Percentiles rank a stretch among this genome's conserved stretches.
Evolutionary conservation across 345 rosid species (phyloP).

Genomic region (Capsella bursapastoris): DNA sequence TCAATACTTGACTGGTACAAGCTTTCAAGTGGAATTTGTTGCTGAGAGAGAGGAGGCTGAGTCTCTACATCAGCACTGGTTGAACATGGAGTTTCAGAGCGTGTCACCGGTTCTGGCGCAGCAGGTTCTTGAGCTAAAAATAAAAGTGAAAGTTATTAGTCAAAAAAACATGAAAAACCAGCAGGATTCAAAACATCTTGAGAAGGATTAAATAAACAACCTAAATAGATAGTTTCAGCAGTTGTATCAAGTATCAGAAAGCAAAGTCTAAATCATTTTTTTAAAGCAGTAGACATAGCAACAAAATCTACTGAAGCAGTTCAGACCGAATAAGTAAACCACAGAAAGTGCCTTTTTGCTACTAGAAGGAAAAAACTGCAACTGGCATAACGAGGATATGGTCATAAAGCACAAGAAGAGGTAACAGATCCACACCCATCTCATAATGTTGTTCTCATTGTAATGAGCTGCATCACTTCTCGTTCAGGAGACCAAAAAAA

Average conservation of each 20-base stretch:
- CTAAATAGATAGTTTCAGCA: not conserved
- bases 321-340: not conserved
- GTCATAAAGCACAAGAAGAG: slow-evolving; percentile 14
- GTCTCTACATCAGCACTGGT: slow-evolving; percentile 48
- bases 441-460: not conserved
- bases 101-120: slow-evolving; percentile 45
- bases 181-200: not conserved
- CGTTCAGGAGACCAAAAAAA: not conserved
- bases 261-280: not conserved
- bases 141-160: slow-evolving; percentile 25
- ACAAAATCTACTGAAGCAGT: not conserved
- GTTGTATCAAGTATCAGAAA: slow-evolving; percentile 15
- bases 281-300: not conserved
- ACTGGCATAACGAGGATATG: not conserved
- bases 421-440: slow-evolving; percentile 1
- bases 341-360: not conserved
- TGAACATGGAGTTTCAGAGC: slow-evolving; percentile 50
- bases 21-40: slow-evolving; percentile 50
- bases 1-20: slow-evolving; percentile 40
- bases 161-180: slow-evolving; percentile 10
- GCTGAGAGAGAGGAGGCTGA: slow-evolving; percentile 47
- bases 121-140: slow-evolving; percentile 48
- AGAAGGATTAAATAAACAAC: slow-evolving; percentile 3
- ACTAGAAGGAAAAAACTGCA: not conserved
- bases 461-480: not conserved